These are phyloP conservation scores for Helminthosporium solani DNA, from an alignment of 2,329 filamentous ascomycete species.

Conservation along the genomic window DNA sequence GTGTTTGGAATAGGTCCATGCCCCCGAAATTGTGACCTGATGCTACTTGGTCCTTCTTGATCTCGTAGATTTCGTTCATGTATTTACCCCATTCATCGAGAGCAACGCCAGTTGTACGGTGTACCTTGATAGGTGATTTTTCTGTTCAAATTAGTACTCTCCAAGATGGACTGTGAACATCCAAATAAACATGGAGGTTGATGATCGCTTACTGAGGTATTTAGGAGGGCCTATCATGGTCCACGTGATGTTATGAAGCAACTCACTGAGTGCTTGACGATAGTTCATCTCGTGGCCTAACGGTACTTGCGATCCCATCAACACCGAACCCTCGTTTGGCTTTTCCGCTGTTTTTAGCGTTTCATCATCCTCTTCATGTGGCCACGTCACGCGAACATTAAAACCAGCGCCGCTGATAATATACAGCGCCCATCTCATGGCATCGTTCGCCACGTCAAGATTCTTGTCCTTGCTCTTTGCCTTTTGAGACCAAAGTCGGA, in stretches of 20 bases:
- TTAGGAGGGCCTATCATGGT: conserved; percentile 62
- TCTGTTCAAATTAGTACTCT: conserved; percentile 11
- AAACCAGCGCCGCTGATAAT: conserved; percentile 72
- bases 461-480: conserved; percentile 41
- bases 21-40: conserved; percentile 42
- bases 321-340: conserved; percentile 28
- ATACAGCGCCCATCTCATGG: conserved; percentile 63
- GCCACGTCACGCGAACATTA: conserved; percentile 57
- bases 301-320: conserved; percentile 34
- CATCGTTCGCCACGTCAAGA: conserved; percentile 63
- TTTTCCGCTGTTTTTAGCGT: conserved; percentile 24
- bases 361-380: conserved; percentile 57
- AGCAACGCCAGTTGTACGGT: conserved; percentile 56
- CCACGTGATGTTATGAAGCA: conserved; percentile 64
- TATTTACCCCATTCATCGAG: conserved; percentile 66
- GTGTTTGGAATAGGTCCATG: conserved; percentile 57
- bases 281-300: conserved; percentile 60
- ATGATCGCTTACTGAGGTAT: conserved; percentile 51
- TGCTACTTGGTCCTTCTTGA: conserved; percentile 55
- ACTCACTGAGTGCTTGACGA: conserved; percentile 59
- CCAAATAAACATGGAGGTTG: neutral
- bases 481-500: conserved; percentile 33
- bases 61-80: conserved; percentile 66
- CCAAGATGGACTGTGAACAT: neutral
- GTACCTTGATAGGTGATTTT: conserved; percentile 46